These are phyloP conservation scores for Austroboletus festivus DNA, from an alignment of 768 basidiomycete genomes.

Conservation along the genomic window DNA sequence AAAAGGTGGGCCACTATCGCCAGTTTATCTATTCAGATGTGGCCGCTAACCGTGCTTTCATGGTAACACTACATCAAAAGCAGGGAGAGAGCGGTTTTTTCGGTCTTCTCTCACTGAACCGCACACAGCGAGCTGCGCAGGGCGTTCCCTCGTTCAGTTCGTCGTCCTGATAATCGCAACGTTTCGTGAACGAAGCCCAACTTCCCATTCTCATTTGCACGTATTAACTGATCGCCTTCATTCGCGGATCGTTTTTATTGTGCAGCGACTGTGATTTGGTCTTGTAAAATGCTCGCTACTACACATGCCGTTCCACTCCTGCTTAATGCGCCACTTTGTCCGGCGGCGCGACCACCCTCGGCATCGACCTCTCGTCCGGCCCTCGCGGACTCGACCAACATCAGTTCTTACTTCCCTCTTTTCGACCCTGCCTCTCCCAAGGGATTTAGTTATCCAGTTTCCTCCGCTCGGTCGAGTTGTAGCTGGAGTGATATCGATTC, in stretches of 20 bases:
- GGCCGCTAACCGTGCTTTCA: neutral
- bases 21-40: too few relatives aligned
- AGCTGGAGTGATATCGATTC: slow-evolving; percentile 7
- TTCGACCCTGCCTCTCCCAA: slow-evolving; percentile 8
- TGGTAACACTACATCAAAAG: neutral
- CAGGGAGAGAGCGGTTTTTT: slow-evolving; percentile 5
- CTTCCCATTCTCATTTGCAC: slow-evolving; percentile 11
- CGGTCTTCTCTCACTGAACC: slow-evolving; percentile 5
- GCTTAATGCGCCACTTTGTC: neutral
- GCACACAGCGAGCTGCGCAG: slow-evolving; percentile 27
- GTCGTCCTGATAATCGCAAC: slow-evolving; percentile 23
- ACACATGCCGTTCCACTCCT: slow-evolving; percentile 1
- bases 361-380: slow-evolving; percentile 14
- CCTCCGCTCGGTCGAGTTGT: slow-evolving; percentile 14
- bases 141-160: slow-evolving; percentile 26
- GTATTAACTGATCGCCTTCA: slow-evolving; percentile 4
- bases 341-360: neutral
- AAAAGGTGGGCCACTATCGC: slow-evolving; percentile 21
- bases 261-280: slow-evolving; percentile 4
- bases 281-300: slow-evolving; percentile 20
- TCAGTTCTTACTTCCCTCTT: slow-evolving; percentile 5
- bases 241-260: slow-evolving; percentile 8
- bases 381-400: slow-evolving; percentile 28
- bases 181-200: slow-evolving; percentile 5
- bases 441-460: slow-evolving; percentile 15